Evolutionary conservation across 768 basidiomycete species (phyloP), one percentile per base, ranked within the genome.

Genomic region (Rhodotorula kratochvilovae): DNA sequence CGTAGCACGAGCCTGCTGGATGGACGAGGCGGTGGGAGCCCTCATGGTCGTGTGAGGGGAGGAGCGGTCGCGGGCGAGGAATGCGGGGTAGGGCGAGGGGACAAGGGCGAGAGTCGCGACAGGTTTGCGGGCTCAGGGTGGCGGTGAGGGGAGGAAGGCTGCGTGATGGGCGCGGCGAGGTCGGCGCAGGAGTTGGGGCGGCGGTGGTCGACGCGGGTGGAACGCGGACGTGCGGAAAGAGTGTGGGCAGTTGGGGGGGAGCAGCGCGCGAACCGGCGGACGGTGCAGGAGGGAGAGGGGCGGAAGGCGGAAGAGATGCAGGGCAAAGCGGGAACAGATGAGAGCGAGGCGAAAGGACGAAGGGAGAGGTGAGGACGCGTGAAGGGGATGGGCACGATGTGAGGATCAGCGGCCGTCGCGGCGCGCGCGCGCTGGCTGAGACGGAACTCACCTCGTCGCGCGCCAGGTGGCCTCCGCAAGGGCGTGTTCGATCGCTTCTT

Each of bases 251-350:
- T 67, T 45, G 69, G 68, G n/a, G 5, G 42, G 42, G 48, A 25
- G 25, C 25, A 25, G 25, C 46, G 23, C 19, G 46, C 46, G 46
- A n/a, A 45, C n/a, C 56, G 56, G 23, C 23, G 23, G 10, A 8
- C 11, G 58, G 29, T 43, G 66, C 61, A 65, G 35, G 53, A 27
- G 46, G 19, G 43, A 25, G 67, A 25, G n/a, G 55, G 42, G 23
- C 45, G 51, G 46, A 48, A 48, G 15, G 53, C 31, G 50, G 31
- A 17, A n/a, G 35, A 21, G 77, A 74, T 51, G 78, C 76, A 10
- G 77, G 77, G 42, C 56, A n/a, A 48, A 59, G 35, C 36, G 57
- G 56, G 62, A 39, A 29, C 58, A 48, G 29, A 43, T 23, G 51
- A 61, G 61, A 33, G 29, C 33, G 31, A 48, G 42, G 72, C 62